Evolutionary conservation across 148 eudicot species (phyloP).

Genomic region (Agrostemma githago): DNA sequence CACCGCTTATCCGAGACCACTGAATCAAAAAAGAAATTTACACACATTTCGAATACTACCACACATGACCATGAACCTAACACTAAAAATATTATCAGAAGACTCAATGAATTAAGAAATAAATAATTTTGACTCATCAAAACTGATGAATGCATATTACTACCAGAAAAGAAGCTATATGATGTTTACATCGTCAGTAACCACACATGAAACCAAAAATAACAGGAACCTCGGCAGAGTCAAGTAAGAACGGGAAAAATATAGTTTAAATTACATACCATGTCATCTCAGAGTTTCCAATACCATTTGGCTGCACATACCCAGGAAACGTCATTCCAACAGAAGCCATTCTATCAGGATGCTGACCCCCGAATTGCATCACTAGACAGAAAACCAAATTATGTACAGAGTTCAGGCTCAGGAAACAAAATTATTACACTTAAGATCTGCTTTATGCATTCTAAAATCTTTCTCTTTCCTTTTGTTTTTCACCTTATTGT

Average conservation of each 20-base stretch:
- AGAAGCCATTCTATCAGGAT: slow-evolving; percentile 85
- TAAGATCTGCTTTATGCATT: neutral
- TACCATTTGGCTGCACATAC: slow-evolving; percentile 82
- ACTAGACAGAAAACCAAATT: slow-evolving; percentile 41
- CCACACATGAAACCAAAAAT: neutral
- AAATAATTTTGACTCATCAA: neutral
- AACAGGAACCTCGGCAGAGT: neutral
- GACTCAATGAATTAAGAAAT: neutral
- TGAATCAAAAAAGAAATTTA: neutral
- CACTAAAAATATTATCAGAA: neutral
- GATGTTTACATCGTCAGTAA: neutral
- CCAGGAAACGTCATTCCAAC: slow-evolving; percentile 99
- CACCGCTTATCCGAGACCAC: neutral
- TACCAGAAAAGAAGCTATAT: slow-evolving; percentile 5
- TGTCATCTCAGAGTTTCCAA: slow-evolving; percentile 90
- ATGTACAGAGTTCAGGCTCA: neutral
- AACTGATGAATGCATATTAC: neutral
- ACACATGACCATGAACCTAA: neutral
- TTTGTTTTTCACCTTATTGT: neutral
- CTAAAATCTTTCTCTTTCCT: neutral
- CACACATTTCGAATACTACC: neutral
- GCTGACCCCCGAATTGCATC: slow-evolving; percentile 88
- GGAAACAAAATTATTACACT: neutral
- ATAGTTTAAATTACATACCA: slow-evolving; percentile 45
- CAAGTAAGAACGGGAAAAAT: neutral